phyloP scores from a whole-genome alignment of 1,284 basidiomycete species.

The Puccinia polysora region DNA sequence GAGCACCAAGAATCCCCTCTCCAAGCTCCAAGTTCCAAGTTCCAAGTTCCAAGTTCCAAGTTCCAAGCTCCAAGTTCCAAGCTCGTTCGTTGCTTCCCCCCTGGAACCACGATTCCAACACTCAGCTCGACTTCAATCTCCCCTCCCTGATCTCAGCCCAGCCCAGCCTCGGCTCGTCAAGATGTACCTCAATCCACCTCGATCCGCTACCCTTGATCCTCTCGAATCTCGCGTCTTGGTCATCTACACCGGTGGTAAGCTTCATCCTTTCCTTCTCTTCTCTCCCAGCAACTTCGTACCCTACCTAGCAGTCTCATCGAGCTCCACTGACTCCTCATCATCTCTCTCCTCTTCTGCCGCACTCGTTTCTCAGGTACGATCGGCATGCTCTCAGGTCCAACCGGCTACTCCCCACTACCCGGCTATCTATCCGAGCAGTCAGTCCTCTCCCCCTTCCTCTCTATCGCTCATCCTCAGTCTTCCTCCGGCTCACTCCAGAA shows the following conservation, averaged over 20 bases:
- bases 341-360: too few species aligned
- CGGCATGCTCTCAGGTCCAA: conserved; percentile 38
- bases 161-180: too few species aligned
- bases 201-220: too few species aligned
- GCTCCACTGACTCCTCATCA: background rate
- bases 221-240: conserved; percentile 42
- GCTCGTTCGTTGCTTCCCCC: too few species aligned
- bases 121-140: too few species aligned
- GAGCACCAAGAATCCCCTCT: too few species aligned
- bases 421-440: conserved; percentile 40
- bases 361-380: conserved; percentile 31
- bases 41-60: too few species aligned
- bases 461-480: background rate
- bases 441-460: background rate
- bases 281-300: background rate
- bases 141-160: too few species aligned
- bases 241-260: conserved; percentile 40
- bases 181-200: too few species aligned
- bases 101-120: too few species aligned
- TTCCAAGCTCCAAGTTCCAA: too few species aligned
- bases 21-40: too few species aligned
- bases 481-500: background rate
- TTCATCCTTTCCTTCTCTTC: background rate
- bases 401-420: conserved; percentile 31
- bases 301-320: background rate